Percentiles rank a stretch among this genome's conserved stretches.
These are phyloP conservation scores for Sequoia sempervirens DNA, from an alignment of 75 land plant species.

Conservation along the genomic window DNA sequence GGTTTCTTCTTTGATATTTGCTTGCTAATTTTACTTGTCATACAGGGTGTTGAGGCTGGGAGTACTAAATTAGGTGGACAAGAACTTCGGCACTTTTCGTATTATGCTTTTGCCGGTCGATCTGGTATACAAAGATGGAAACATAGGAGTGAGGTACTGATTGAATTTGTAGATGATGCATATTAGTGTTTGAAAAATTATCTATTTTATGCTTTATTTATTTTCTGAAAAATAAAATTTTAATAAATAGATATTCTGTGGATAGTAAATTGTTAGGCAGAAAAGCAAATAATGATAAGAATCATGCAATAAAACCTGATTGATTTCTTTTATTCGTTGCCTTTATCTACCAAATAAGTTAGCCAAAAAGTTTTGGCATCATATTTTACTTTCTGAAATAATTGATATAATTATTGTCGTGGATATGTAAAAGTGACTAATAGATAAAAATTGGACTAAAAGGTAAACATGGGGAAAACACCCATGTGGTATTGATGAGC, in stretches of 20 bases:
- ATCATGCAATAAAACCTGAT: neutral
- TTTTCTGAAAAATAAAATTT: neutral
- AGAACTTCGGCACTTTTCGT: slow-evolving; percentile 81
- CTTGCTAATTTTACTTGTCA: slow-evolving; percentile 5
- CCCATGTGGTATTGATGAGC: neutral
- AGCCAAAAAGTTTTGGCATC: neutral
- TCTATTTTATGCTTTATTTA: neutral
- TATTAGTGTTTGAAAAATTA: neutral
- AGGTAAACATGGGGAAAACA: neutral
- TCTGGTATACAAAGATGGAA: slow-evolving; percentile 78
- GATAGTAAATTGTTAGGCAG: neutral
- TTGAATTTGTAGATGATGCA: neutral
- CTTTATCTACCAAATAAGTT: neutral
- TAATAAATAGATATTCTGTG: neutral
- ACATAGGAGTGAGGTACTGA: slow-evolving; percentile 72
- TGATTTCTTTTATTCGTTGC: neutral
- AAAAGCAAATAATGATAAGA: neutral
- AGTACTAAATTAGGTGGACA: slow-evolving; percentile 27
- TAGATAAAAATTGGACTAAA: neutral
- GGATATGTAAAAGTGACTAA: neutral
- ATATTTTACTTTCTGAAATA: neutral
- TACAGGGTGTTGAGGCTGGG: slow-evolving; percentile 53
- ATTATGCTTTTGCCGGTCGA: slow-evolving; percentile 93
- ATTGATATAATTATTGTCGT: neutral
- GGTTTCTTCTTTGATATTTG: neutral